Base-by-base conservation (phyloP, 2,329 filamentous ascomycete genomes). In the Domatiomyces catenatus region DNA sequence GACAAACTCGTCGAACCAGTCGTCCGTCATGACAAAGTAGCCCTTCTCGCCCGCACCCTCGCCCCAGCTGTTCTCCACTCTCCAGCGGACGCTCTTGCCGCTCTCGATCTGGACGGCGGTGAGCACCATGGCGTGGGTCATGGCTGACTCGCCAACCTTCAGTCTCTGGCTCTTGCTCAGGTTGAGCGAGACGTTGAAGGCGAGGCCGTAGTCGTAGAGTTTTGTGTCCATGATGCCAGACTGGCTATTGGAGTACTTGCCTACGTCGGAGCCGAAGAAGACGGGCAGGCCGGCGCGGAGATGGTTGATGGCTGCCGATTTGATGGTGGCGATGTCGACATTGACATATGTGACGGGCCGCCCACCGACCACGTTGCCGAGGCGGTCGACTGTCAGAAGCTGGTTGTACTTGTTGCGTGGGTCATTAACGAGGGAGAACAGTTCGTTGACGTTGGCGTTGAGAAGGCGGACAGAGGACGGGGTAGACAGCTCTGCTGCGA, bases 61-160 rank as follows among this genome's bases (percentile, higher is more conserved):
- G 10, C 84, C 85, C 87, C 87, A 94, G 50, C 79, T 84, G 64
- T 94, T 94, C 74, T 94, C 83, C 5, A 94, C 86, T 49, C 86
- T 73, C 88, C 88, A 94, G 44, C 87, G 71, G 1, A 87, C 76
- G 1, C 79, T 74, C 65, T 79, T 76, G 8, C 54, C 57, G 52
- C 77, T 68, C 24, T 84, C 81, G 2, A 93, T 65, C 62, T 94
- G 87, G 45, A 94, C 88, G 0, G 79, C 88, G 2, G 86, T 94
- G 54, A 94, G 67, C 0, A 93, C 86, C 88, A 94, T 94, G 3
- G 88, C 88, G 61, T 94, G 88, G 1, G 87, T 94, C 87, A 94
- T 93, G 48, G 78, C 75, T 49, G 77, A 83, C 68, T 93, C 87
- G 8, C 84, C 80, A 0, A 81, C 82, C 59, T 76, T 71, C 45